Evolutionary conservation across 148 eudicot genomes (phyloP), one percentile per base, ranked within the genome.

Genomic region (Cornus controversa): DNA sequence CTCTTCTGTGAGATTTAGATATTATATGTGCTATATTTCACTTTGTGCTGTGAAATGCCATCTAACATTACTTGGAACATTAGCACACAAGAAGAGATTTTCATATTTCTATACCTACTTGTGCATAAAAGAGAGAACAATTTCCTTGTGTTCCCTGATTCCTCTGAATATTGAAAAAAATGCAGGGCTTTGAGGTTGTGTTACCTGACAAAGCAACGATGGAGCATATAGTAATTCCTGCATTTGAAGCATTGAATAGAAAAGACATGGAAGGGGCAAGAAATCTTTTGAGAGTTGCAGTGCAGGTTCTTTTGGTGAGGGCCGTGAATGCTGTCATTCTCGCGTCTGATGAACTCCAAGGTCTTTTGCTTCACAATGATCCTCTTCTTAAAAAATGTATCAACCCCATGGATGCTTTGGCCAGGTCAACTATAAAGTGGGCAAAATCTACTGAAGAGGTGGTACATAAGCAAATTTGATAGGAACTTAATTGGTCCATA

Each of bases 381-480:
- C 94, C 94, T 40, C 92, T 91, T 75, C 75, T 73, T 11, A 89
- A 82, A 79, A 87, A 80, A 77, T 91, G 92, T 74, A 70, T 91
- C 11, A 87, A 91, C 77, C 94, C 94, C 22, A 87, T 89, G 84
- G 91, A 91, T 69, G 83, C 87, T 71, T 79, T 91, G 84, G 94
- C 87, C 36, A 81, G 90, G 75, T 87, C 85, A 65, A 86, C 92
- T 47, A 72, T 87, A 10, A 81, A 73, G 69, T 87, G 91, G 91
- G 94, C 91, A 58, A 75, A 79, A 75, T 74, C 87, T 63, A 75
- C 34, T 60, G 69, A 62, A 36, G 77, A 78, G 78, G 24, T 75
- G 78, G 24, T 75, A 40, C 15, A 10, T 0, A 62, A 62, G 77
- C 64, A 63, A 27, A 37, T 34, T 40, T 40, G 45, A 40, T 40